Evolutionary conservation across 768 basidiomycete species (phyloP).

Genomic region (Multifurca ochricompacta): DNA sequence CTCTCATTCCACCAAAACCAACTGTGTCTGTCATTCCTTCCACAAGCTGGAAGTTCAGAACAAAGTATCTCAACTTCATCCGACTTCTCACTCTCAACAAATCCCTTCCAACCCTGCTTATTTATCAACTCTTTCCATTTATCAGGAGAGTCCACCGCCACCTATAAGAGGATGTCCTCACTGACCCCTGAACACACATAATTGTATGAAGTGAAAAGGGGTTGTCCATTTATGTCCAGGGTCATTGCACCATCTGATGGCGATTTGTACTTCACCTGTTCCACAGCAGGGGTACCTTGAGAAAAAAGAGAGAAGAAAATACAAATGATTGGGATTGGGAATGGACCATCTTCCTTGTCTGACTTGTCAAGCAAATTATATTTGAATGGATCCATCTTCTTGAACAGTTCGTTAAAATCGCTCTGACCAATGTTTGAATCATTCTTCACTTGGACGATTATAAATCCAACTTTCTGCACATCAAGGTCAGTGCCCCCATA

Average conservation of each 20-base stretch:
- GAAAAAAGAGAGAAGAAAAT: conserved; percentile 37
- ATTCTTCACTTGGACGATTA: background rate
- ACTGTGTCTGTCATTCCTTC: too few relatives aligned
- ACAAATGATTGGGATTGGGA: background rate
- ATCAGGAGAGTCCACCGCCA: background rate
- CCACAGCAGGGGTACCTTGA: too few relatives aligned
- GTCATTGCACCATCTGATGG: background rate
- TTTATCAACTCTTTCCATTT: background rate
- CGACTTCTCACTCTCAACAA: too few relatives aligned
- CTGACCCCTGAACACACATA: too few relatives aligned
- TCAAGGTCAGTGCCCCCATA: background rate
- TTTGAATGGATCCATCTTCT: background rate
- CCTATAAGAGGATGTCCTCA: background rate
- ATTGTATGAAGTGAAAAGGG: too few relatives aligned
- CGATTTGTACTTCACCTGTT: too few relatives aligned
- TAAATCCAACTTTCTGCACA: background rate
- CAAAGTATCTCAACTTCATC: too few relatives aligned
- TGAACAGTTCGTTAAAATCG: background rate
- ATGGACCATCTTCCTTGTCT: background rate
- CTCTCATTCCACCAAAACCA: too few relatives aligned
- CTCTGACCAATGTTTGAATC: background rate
- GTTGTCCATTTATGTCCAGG: background rate
- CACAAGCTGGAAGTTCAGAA: too few relatives aligned
- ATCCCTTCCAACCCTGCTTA: too few relatives aligned
- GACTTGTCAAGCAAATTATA: background rate